Evolutionary conservation across 768 basidiomycete genomes (phyloP).

Genomic region (Podaxis rugospora): DNA sequence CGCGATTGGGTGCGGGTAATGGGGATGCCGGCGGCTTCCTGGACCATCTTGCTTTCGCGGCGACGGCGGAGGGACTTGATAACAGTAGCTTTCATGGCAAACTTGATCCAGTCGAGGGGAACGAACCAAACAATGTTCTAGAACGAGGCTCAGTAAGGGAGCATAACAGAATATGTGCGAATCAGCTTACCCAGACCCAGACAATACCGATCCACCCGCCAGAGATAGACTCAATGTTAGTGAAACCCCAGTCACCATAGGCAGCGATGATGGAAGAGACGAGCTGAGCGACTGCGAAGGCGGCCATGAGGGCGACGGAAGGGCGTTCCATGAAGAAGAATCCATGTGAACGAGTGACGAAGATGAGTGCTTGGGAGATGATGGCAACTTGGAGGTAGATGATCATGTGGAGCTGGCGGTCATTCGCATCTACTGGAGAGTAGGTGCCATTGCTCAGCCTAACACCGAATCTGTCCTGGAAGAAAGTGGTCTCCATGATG

Average conservation of each 20-base stretch:
- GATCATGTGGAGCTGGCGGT: conserved; percentile 77
- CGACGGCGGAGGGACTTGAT: conserved; percentile 80
- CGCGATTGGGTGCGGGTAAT: conserved; percentile 87
- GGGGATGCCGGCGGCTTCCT: conserved; percentile 50
- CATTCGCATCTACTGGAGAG: conserved; percentile 44
- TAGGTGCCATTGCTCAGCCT: conserved; percentile 28
- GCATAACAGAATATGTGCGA: neutral
- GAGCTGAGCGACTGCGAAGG: conserved; percentile 92
- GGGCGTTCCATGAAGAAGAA: conserved; percentile 98
- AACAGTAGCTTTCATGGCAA: conserved; percentile 90
- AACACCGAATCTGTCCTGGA: conserved; percentile 84
- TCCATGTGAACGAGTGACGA: conserved; percentile 89
- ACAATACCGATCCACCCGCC: conserved; percentile 97
- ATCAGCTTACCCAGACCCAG: conserved; percentile 83
- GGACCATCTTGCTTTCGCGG: conserved; percentile 39
- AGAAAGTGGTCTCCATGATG: conserved; percentile 86
- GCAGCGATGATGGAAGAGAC: conserved; percentile 94
- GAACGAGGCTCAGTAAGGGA: neutral
- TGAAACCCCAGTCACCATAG: conserved; percentile 95
- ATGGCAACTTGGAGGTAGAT: conserved; percentile 96
- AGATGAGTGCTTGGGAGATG: conserved; percentile 97
- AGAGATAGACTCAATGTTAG: conserved; percentile 70
- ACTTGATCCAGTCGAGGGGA: conserved; percentile 94
- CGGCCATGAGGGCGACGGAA: conserved; percentile 84
- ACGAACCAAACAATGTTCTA: conserved; percentile 96